Percentiles rank a stretch among this genome's conserved stretches.
These are phyloP conservation scores for Paecilomyces sp. DNA, from an alignment of 2,329 filamentous ascomycete genomes.

Conservation along the genomic window DNA sequence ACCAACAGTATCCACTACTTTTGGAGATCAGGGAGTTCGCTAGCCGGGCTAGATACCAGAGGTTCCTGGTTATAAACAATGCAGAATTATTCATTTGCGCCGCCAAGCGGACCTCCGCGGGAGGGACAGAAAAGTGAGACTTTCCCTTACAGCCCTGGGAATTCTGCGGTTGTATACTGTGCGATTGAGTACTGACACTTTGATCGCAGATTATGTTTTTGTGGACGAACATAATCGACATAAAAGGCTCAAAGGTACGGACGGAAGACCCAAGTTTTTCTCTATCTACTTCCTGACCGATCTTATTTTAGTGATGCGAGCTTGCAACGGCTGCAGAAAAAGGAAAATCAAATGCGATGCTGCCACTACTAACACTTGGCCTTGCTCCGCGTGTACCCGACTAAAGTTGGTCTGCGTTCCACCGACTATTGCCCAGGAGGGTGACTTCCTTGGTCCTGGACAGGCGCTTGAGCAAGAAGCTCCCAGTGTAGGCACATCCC, in stretches of 20 bases:
- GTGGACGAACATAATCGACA: conserved; percentile 98
- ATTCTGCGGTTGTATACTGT: background rate
- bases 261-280: background rate
- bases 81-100: conserved; percentile 70
- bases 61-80: conserved; percentile 31
- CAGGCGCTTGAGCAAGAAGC: conserved; percentile 20
- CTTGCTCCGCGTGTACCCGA: conserved; percentile 86
- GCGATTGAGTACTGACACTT: conserved; percentile 1
- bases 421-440: conserved; percentile 72
- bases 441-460: conserved; percentile 30
- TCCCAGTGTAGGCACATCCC: conserved; percentile 18
- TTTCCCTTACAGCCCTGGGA: background rate
- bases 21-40: background rate
- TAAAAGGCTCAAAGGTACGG: conserved; percentile 83
- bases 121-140: conserved; percentile 78
- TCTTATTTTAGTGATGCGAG: conserved; percentile 73
- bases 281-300: conserved; percentile 5
- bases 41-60: background rate
- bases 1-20: background rate
- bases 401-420: conserved; percentile 90
- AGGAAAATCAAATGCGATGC: conserved; percentile 98
- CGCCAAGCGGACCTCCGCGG: conserved; percentile 55
- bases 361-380: conserved; percentile 95
- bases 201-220: conserved; percentile 80
- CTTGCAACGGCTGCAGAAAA: conserved; percentile 88